These are phyloP conservation scores for Solanum microdontum DNA, from an alignment of 257 asterid species.

Conservation along the genomic window DNA sequence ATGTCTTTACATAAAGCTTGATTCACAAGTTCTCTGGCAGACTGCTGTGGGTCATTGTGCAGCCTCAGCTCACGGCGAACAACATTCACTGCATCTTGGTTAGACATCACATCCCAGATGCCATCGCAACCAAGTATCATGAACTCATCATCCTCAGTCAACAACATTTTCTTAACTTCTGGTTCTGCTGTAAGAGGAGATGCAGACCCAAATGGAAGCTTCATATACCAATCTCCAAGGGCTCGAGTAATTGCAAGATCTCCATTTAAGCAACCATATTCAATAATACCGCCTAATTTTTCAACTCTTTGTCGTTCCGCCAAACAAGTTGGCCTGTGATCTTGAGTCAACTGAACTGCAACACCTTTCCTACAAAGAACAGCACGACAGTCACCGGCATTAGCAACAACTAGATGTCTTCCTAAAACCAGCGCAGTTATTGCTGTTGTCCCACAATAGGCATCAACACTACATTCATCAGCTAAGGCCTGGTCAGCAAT, in stretches of 20 bases:
- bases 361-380: slow-evolving; percentile 78
- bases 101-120: slow-evolving; percentile 83
- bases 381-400: slow-evolving; percentile 95
- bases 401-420: slow-evolving; percentile 59
- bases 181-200: slow-evolving; percentile 91
- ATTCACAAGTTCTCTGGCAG: slow-evolving; percentile 63
- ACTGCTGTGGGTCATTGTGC: slow-evolving; percentile 51
- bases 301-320: slow-evolving; percentile 62
- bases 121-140: slow-evolving; percentile 89
- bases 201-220: slow-evolving; percentile 64
- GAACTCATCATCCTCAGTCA: slow-evolving; percentile 85
- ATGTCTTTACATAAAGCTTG: slow-evolving; percentile 46
- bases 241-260: slow-evolving; percentile 88
- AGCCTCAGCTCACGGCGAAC: slow-evolving; percentile 51
- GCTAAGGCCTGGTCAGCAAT: slow-evolving; percentile 73
- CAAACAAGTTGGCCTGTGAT: slow-evolving; percentile 67
- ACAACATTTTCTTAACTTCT: slow-evolving; percentile 38
- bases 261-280: slow-evolving; percentile 73
- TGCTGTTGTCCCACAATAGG: slow-evolving; percentile 86
- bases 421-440: slow-evolving; percentile 72
- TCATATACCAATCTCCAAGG: slow-evolving; percentile 96
- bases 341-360: slow-evolving; percentile 84
- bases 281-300: slow-evolving; percentile 66
- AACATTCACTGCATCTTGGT: slow-evolving; percentile 73
- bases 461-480: slow-evolving; percentile 43